These are phyloP conservation scores for Megacollybia platyphylla DNA, from an alignment of 1,284 basidiomycete species.

Conservation along the genomic window DNA sequence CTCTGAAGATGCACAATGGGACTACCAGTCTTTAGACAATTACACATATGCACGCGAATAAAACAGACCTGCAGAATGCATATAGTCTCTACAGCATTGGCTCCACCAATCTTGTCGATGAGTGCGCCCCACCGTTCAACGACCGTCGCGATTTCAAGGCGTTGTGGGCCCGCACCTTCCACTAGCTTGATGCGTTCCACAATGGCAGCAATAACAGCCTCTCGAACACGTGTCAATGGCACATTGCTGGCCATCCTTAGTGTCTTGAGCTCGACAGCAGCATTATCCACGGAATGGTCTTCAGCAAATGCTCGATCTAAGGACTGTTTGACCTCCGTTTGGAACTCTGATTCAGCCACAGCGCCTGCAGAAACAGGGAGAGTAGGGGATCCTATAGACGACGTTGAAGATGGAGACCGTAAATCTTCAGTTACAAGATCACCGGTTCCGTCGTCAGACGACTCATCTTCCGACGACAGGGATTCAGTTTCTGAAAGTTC, in stretches of 20 bases:
- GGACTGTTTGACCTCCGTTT: slow-evolving; percentile 64
- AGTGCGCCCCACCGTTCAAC: slow-evolving; percentile 61
- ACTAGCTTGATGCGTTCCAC: slow-evolving; percentile 54
- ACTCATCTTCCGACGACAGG: slow-evolving; percentile 22
- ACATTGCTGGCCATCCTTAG: slow-evolving; percentile 92
- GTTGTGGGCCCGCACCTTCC: slow-evolving; percentile 40
- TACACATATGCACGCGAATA: slow-evolving; percentile 1
- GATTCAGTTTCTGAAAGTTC: slow-evolving; percentile 47
- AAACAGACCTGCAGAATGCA: slow-evolving; percentile 50
- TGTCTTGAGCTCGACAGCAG: slow-evolving; percentile 86
- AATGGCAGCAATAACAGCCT: slow-evolving; percentile 65
- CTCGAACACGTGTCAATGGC: slow-evolving; percentile 62
- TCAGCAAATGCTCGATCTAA: slow-evolving; percentile 86
- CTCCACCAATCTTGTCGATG: slow-evolving; percentile 63
- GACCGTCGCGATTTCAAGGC: slow-evolving; percentile 45
- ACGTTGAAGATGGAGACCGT: slow-evolving; percentile 24
- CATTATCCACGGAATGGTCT: slow-evolving; percentile 83
- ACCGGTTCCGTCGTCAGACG: slow-evolving; percentile 18
- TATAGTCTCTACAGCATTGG: slow-evolving; percentile 65
- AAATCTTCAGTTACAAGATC: slow-evolving; percentile 19
- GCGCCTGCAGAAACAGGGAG: slow-evolving; percentile 20
- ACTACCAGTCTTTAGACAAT: slow-evolving; percentile 21
- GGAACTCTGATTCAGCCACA: slow-evolving; percentile 62
- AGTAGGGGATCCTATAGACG: slow-evolving; percentile 17
- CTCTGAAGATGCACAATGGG: slow-evolving; percentile 47